Conservation (phyloP, 768 basidiomycete genomes). For the Mrakia frigida region DNA sequence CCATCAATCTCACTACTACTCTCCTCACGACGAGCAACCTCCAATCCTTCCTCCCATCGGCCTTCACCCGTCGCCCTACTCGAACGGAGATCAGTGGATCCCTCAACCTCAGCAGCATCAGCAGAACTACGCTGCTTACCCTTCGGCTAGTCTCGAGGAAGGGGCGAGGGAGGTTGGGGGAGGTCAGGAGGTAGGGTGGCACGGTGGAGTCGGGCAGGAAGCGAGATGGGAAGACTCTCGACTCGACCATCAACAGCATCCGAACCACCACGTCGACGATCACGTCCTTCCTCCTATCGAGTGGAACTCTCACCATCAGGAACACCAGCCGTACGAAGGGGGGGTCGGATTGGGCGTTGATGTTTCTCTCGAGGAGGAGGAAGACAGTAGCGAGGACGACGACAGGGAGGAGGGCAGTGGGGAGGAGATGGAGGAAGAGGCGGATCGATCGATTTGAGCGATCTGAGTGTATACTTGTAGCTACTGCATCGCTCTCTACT, state of each 20-base stretch:
- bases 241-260: not conserved
- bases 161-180: not conserved
- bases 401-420: not conserved
- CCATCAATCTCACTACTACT: not conserved
- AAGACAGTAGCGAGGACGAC: not conserved
- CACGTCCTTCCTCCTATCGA: not conserved
- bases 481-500: no score
- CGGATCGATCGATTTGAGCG: no score
- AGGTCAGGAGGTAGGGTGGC: not conserved
- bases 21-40: not conserved
- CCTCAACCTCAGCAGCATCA: slow-evolving; percentile 1
- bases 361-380: not conserved
- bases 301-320: not conserved
- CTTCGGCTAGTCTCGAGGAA: not conserved
- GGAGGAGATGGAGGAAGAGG: no score
- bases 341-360: not conserved
- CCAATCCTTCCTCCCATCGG: not conserved
- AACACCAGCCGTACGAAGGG: not conserved
- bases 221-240: not conserved
- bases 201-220: not conserved
- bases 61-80: not conserved
- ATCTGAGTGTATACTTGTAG: no score
- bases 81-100: no score
- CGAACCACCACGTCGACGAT: not conserved
- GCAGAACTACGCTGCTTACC: slow-evolving; percentile 1